Base-by-base conservation (phyloP, 176 grass and related monocot genomes). In the Oryza nivara region DNA sequence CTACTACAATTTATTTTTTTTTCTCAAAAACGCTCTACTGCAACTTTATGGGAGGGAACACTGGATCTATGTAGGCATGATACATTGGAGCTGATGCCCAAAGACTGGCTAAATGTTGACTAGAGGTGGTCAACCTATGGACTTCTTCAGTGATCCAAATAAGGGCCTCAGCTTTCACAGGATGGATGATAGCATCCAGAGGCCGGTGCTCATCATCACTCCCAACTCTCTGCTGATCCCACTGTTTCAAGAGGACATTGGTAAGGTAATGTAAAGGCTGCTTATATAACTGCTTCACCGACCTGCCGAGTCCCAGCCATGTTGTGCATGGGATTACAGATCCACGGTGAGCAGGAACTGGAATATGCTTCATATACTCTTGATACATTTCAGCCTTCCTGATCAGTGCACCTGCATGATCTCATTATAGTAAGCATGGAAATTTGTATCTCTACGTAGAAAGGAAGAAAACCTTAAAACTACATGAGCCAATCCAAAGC, bases 341-440 rank as follows among this genome's bases (percentile, higher is more conserved):
- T 60, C 72, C 49, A 25, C 28, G 34, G 46, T 87, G 80, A 81
- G 90, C 36, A 85, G 93, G 93, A 80, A 98, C 79, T 30, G 86
- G 89, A 64, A 99, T 81, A 47, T 73, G 84, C 88, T 85, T 88
- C 96, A 96, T 99, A 80, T 96, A 99, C 44, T 92, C 86, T 78
- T 93, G 89, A 88, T 98, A 98, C 91, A 95, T 93, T 80, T 92
- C 88, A 19, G 96, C 93, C 93, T 45, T 98, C 87, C 85, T 91
- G 81, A 90, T 67, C 72, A 95, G 81, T 73, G 77, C 74, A 93
- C 89, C 96, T 93, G 93, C 91, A 95, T 35, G 76, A 85, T 90
- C 83, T 40, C 85, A 72, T 48, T 80, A 83, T 28, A 70, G 23
- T 76, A 76, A 61, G 78, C 46, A 40, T 78, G 72, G 9, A 77